phyloP scores from a whole-genome alignment of 768 basidiomycete genomes.

The Tricholoma matsutake region DNA sequence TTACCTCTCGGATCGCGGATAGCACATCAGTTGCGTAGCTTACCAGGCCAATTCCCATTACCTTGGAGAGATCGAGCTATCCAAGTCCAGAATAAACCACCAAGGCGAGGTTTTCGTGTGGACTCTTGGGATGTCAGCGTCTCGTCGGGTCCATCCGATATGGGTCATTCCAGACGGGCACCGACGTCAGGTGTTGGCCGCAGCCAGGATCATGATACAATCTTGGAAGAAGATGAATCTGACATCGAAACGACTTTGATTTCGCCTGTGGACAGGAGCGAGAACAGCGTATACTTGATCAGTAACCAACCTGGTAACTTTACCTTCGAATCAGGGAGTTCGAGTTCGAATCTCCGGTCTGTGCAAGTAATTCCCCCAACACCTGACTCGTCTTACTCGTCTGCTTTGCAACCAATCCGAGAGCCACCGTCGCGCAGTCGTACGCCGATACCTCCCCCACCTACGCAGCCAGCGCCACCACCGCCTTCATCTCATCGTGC shows the following conservation, averaged over 20 bases:
- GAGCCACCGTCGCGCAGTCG: background rate
- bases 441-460: constrained; percentile 15
- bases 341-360: constrained; percentile 9
- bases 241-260: constrained; percentile 16
- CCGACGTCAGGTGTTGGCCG: background rate
- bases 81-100: constrained; percentile 10
- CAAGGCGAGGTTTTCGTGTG: constrained; percentile 15
- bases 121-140: constrained; percentile 15
- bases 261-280: constrained; percentile 3
- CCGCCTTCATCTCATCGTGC: constrained; percentile 8
- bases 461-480: constrained; percentile 12
- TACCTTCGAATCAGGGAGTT: constrained; percentile 15
- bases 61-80: constrained; percentile 15
- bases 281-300: constrained; percentile 18
- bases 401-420: background rate
- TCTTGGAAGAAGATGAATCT: constrained; percentile 14
- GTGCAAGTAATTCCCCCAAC: constrained; percentile 20
- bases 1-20: constrained; percentile 10
- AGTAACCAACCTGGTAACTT: constrained; percentile 12
- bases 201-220: constrained; percentile 9
- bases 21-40: constrained; percentile 11
- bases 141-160: constrained; percentile 1
- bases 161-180: constrained; percentile 1
- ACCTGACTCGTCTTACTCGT: constrained; percentile 11
- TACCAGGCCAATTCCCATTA: constrained; percentile 11